Percentiles rank a stretch among this genome's conserved stretches.
These are phyloP conservation scores for Botryotinia convoluta DNA, from an alignment of 2,329 filamentous ascomycete species.

Conservation along the genomic window DNA sequence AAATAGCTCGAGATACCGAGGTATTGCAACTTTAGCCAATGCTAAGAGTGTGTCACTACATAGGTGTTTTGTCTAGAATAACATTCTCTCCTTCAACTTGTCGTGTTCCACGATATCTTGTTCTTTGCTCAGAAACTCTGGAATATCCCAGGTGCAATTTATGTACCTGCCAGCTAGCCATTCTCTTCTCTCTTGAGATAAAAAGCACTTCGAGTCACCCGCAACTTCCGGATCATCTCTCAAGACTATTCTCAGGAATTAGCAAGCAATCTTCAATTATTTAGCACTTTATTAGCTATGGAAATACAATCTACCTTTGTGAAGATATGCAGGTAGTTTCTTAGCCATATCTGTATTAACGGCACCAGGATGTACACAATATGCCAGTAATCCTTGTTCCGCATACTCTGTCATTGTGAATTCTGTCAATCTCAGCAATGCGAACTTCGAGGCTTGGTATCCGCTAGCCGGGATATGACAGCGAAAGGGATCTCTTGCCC, in stretches of 20 bases:
- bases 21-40: background rate
- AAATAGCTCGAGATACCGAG: background rate
- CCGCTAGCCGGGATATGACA: slow-evolving; percentile 32
- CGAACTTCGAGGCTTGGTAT: slow-evolving; percentile 51
- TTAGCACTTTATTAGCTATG: background rate
- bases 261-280: slow-evolving; percentile 3
- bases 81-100: slow-evolving; percentile 38
- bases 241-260: slow-evolving; percentile 28
- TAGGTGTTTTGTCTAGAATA: slow-evolving; percentile 20
- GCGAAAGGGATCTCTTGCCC: background rate
- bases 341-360: slow-evolving; percentile 41
- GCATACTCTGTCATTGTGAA: slow-evolving; percentile 47
- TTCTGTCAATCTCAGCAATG: slow-evolving; percentile 49
- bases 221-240: slow-evolving; percentile 42
- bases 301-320: slow-evolving; percentile 28
- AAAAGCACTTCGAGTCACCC: slow-evolving; percentile 45
- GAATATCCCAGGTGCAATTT: slow-evolving; percentile 47
- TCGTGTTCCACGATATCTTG: slow-evolving; percentile 44
- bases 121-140: slow-evolving; percentile 43
- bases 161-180: slow-evolving; percentile 49
- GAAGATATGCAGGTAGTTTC: slow-evolving; percentile 37
- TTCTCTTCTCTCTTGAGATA: slow-evolving; percentile 43
- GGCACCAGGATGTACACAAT: slow-evolving; percentile 43
- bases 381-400: slow-evolving; percentile 43
- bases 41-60: background rate